Percentiles rank a stretch among this genome's conserved stretches.
Conservation (phyloP, 202 grass and related monocot species). For the Hordeum pubiflorum region DNA sequence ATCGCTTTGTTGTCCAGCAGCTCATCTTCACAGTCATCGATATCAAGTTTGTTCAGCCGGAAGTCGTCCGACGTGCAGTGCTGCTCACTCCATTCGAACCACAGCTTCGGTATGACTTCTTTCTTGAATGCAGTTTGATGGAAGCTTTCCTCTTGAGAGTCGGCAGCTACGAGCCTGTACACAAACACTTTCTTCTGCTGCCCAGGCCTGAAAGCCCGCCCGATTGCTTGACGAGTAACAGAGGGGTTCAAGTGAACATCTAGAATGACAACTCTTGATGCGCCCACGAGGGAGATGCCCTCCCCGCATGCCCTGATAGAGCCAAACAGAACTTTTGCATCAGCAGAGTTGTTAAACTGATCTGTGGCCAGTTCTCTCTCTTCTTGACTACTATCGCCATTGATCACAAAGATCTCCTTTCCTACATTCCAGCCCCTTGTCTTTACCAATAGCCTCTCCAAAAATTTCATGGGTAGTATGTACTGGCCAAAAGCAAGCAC, state of each 20-base stretch:
- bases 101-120: slow-evolving; percentile 80
- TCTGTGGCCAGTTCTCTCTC: slow-evolving; percentile 67
- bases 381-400: slow-evolving; percentile 61
- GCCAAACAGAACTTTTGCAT: slow-evolving; percentile 88
- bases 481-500: slow-evolving; percentile 89
- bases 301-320: slow-evolving; percentile 96
- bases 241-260: slow-evolving; percentile 96
- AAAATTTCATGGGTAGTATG: slow-evolving; percentile 79
- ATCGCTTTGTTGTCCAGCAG: slow-evolving; percentile 54
- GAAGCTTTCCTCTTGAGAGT: slow-evolving; percentile 54
- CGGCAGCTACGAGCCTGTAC: slow-evolving; percentile 80
- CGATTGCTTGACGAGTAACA: slow-evolving; percentile 93
- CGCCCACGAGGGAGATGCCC: slow-evolving; percentile 87
- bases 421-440: slow-evolving; percentile 73
- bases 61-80: slow-evolving; percentile 52
- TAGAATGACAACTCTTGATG: slow-evolving; percentile 76
- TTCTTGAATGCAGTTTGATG: slow-evolving; percentile 73
- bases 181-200: slow-evolving; percentile 79
- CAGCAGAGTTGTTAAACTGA: slow-evolving; percentile 71
- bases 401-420: slow-evolving; percentile 87
- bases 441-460: slow-evolving; percentile 73
- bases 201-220: slow-evolving; percentile 77
- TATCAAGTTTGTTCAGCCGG: slow-evolving; percentile 49
- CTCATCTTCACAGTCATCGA: slow-evolving; percentile 51
- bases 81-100: slow-evolving; percentile 96